Base-by-base conservation (phyloP, 441 rosid genomes). In the Raphanus hybrid region DNA sequence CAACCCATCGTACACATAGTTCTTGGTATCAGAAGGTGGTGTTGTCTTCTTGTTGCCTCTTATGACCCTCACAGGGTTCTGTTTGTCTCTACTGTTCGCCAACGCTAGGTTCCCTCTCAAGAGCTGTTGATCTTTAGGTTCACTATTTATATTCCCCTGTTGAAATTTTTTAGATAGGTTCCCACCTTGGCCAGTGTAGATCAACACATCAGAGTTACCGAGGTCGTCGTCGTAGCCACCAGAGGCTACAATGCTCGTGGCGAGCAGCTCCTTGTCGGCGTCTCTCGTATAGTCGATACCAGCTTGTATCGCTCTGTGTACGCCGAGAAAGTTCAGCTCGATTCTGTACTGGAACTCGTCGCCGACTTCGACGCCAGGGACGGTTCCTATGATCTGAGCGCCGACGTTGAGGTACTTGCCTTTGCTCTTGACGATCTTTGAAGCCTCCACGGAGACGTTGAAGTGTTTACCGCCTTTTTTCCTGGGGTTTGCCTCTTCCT, bases 311-410 rank as follows among this genome's bases (percentile, higher is more conserved):
- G 27, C 88, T 57, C 90, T 90, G 84, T 93, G 96, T 34, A 92
- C 85, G 71, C 98, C 93, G 78, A 93, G 78, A 20, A 90, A 78
- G 78, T 83, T 84, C 23, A 90, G 93, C 86, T 93, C 97, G 6
- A 88, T 81, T 72, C 92, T 69, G 35, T 87, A 90, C 14, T 84
- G 94, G 84, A 93, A 93, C 71, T 89, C 93, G 72, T 93, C 98
- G 26, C 98, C 97, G 67, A 90, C 85, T 77, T 88, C 92, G 76
- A 90, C 92, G 18, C 98, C 97, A 11, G 97, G 97, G 67, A 93
- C 89, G 60, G 82, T 5, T 61, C 98, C 97, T 16, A 90, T 69
- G 27, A 90, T 84, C 15, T 65, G 75, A 64, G 75, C 63, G 23
- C 86, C 84, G 1, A 20, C 64, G 78, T 85, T 86, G 9, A 85